Evolutionary conservation across 2,329 filamentous ascomycete genomes (phyloP).

Genomic region (Dactylonectria macrodidyma): DNA sequence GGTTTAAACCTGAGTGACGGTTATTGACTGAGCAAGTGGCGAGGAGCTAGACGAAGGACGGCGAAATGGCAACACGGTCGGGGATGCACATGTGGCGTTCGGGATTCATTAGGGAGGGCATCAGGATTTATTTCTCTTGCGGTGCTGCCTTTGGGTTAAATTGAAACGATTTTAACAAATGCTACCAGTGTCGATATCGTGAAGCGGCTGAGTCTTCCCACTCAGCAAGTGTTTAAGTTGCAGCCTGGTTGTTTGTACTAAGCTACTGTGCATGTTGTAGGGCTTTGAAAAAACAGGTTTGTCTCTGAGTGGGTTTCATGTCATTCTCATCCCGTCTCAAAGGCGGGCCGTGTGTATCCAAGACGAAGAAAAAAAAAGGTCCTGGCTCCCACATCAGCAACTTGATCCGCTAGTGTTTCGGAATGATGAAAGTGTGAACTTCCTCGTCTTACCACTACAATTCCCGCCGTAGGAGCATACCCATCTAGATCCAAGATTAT

Average conservation of each 20-base stretch:
- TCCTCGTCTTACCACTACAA: neutral
- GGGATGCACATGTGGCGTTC: constrained; percentile 41
- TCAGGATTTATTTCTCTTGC: neutral
- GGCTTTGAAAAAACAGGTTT: neutral
- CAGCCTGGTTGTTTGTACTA: neutral
- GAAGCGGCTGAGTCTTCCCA: neutral
- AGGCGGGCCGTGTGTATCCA: neutral
- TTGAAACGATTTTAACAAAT: neutral
- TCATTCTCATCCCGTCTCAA: neutral
- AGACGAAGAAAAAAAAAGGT: neutral
- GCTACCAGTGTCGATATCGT: neutral
- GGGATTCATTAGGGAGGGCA: constrained; percentile 9
- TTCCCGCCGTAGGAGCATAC: neutral
- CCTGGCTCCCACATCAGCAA: constrained; percentile 1
- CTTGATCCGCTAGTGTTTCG: neutral
- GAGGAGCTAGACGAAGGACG: constrained; percentile 9
- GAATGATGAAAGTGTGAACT: neutral
- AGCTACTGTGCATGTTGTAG: neutral
- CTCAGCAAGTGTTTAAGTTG: neutral
- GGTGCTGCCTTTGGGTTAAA: constrained; percentile 1
- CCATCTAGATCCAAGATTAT: neutral
- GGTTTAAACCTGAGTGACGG: constrained; percentile 49
- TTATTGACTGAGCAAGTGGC: neutral
- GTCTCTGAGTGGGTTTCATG: too few species aligned
- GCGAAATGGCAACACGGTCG: neutral